Evolutionary conservation across 2,329 filamentous ascomycete species (phyloP).

Genomic region (Hypoxylon sp.): DNA sequence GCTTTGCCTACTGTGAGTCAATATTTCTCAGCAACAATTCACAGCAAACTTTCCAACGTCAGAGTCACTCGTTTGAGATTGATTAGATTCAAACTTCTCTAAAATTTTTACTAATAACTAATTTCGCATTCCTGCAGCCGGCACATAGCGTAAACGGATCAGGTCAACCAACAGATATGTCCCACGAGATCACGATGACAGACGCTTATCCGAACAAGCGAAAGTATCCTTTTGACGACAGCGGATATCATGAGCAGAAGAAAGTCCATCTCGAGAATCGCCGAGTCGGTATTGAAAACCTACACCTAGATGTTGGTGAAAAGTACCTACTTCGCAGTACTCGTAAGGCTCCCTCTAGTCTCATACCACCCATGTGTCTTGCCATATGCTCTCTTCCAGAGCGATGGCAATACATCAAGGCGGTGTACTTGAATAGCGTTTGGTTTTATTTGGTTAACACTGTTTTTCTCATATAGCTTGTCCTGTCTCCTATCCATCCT

Average conservation of each 20-base stretch:
- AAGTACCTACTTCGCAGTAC: slow-evolving; percentile 73
- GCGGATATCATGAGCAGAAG: slow-evolving; percentile 65
- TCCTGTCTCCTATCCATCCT: slow-evolving; percentile 56
- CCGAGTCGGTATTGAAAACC: slow-evolving; percentile 68
- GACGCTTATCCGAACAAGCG: slow-evolving; percentile 68
- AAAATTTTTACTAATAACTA: no score
- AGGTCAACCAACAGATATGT: slow-evolving; percentile 48
- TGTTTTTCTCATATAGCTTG: slow-evolving; percentile 56
- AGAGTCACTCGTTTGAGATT: not conserved
- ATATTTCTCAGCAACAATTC: not conserved
- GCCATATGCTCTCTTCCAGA: slow-evolving; percentile 36
- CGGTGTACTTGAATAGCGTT: slow-evolving; percentile 37
- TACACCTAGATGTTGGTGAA: slow-evolving; percentile 71
- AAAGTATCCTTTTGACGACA: slow-evolving; percentile 66
- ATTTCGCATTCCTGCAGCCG: slow-evolving; percentile 35
- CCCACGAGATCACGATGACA: slow-evolving; percentile 54
- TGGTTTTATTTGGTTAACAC: slow-evolving; percentile 55
- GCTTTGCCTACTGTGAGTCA: slow-evolving; percentile 62
- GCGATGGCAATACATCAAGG: slow-evolving; percentile 16
- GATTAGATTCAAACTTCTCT: no score
- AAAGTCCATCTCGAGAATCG: slow-evolving; percentile 70
- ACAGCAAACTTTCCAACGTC: not conserved
- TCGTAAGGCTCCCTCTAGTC: slow-evolving; percentile 67
- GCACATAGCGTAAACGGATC: slow-evolving; percentile 46
- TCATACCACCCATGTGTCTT: slow-evolving; percentile 40